Evolutionary conservation across 2,329 filamentous ascomycete species (phyloP), one percentile per base, ranked within the genome.

Genomic region (Colletotrichum orbiculare): DNA sequence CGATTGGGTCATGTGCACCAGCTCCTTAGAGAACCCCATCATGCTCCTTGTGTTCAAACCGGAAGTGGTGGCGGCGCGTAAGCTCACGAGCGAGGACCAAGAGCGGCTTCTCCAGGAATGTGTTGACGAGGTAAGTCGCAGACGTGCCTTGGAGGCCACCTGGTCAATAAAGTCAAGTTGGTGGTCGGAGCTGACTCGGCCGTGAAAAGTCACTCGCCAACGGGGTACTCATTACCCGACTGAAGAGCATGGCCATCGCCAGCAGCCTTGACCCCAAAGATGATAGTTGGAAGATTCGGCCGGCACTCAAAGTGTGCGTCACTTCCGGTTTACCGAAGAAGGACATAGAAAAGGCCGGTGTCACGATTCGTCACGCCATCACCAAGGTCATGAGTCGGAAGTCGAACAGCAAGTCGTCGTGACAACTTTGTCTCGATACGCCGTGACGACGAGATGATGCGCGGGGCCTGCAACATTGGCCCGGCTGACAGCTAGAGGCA

Each of bases 311-410:
- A 80, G 87, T 98, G 11, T 98, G 95, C 74, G 84, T 97, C 58
- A 97, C 94, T 0, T 92, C 88, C 6, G 96, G 92, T 2, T 81
- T 99, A 67, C 91, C 92, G 33, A 96, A 92, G 83, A 97, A 97
- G 81, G 96, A 99, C 77, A 91, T 94, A 59, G 96, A 99, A 81
- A 97, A 96, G 82, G 93, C 96, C 0, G 96, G 94, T 12, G 89
- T 90, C 8, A 89, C 87, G 9, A 94, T 99, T 70, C 86, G 95
- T 66, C 94, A 97, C 79, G 95, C 96, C 12, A 92, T 98, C 70
- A 97, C 94, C 55, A 97, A 97, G 81, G 89, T 98, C 67, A 89
- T 99, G 85, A 88, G 86, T 17, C 82, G 86, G 67, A 89, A 88
- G 76, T 78, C 82, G 35, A 87, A 81, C 73, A 80, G 78, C 49